These are phyloP conservation scores for Flaveria brownii DNA, from an alignment of 129 eudicot genomes.

Conservation along the genomic window DNA sequence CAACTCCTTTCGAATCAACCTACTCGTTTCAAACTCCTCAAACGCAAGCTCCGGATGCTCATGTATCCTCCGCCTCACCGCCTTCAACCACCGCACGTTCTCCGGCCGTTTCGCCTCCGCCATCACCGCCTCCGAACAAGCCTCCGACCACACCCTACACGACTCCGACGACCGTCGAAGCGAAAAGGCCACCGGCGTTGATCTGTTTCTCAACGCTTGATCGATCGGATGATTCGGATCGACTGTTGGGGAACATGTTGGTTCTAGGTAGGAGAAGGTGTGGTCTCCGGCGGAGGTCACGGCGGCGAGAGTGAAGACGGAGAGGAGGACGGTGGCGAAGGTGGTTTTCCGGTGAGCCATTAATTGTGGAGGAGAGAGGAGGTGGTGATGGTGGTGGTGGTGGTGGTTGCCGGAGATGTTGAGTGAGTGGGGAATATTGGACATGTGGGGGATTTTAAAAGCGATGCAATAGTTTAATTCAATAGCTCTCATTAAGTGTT, in stretches of 20 bases:
- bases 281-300: slow-evolving; percentile 10
- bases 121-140: slow-evolving; percentile 37
- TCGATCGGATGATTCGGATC: not conserved
- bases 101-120: slow-evolving; percentile 34
- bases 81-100: slow-evolving; percentile 43
- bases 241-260: not conserved
- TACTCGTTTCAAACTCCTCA: slow-evolving; percentile 54
- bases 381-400: not conserved
- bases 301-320: slow-evolving; percentile 8
- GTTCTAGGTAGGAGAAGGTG: slow-evolving; percentile 7
- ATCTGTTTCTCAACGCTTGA: slow-evolving; percentile 22
- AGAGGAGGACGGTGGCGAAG: slow-evolving; percentile 11
- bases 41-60: slow-evolving; percentile 62
- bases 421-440: slow-evolving; percentile 26
- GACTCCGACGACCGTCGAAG: not conserved
- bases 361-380: slow-evolving; percentile 11
- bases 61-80: slow-evolving; percentile 51
- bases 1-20: slow-evolving; percentile 45
- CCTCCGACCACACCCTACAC: slow-evolving; percentile 27
- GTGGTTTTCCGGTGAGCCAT: slow-evolving; percentile 26
- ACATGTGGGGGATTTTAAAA: slow-evolving; percentile 35
- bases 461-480: not conserved
- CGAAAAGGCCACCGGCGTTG: slow-evolving; percentile 19
- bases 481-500: not conserved
- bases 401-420: not conserved